Evolutionary conservation across 2,329 filamentous ascomycete species (phyloP), one percentile per base, ranked within the genome.

Genomic region (Proliferodiscus dingleyae): DNA sequence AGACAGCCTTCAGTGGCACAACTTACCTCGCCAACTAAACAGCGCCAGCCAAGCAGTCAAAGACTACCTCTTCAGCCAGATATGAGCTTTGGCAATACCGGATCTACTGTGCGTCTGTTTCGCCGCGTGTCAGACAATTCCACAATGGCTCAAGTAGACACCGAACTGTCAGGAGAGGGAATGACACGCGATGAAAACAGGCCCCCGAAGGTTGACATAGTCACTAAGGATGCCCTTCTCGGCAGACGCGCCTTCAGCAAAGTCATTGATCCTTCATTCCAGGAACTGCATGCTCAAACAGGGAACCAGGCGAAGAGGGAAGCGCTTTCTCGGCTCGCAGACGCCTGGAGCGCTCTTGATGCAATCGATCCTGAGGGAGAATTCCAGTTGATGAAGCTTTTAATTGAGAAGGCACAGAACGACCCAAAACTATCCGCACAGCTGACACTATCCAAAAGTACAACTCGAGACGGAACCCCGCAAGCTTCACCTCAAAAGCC

Each of bases 81-180:
- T 60, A 83, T 95, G 73, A 94, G 85, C 5, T 97, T 94, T 67
- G 93, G 91, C 41, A 97, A 97, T 66, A 86, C 84, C 6, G 88
- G 87, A 1, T 96, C 91, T 1, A 95, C 90, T 13, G 88, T 95
- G 55, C 84, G 90, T 44, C 83, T 95, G 42, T 97, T 96, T 71
- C 87, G 88, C 53, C 81, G 91, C 19, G 89, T 95, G 1, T 93
- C 90, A 0, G 86, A 88, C 58, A 72, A 74, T 56, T 80, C 73
- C 18, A 59, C 57, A 4, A 41, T 51, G 11, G 54, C 56, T n/a
- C 56, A 60, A 32, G 52, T 57, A 10, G 50, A 56, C 24, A 50
- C 49, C 2, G 55, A 61, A 44, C 36, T 49, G 6, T 49, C 56
- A 6, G 41, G 42, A 36, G 34, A 45, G 16, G 41, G 43, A 16